Evolutionary conservation across 179 eudicot species (phyloP).

Genomic region (Nepenthes alata): DNA sequence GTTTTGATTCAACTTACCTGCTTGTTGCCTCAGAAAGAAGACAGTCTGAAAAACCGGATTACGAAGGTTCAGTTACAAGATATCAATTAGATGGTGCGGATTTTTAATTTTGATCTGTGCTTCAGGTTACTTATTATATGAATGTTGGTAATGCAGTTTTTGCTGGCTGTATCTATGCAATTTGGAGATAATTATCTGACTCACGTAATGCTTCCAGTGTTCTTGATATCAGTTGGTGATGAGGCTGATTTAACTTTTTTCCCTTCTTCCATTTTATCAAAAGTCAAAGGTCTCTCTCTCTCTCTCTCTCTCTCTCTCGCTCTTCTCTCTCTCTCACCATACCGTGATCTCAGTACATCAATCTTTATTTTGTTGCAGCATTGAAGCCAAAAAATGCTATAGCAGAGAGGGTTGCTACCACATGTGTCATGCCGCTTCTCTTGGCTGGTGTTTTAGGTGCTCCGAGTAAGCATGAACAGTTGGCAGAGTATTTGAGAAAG

Average conservation of each 20-base stretch:
- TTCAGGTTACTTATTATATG: constrained; percentile 1
- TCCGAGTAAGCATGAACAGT: constrained; percentile 56
- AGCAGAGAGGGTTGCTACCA: constrained; percentile 65
- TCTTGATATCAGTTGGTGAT: constrained; percentile 77
- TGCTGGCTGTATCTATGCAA: constrained; percentile 55
- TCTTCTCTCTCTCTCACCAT: no score
- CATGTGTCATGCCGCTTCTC: constrained; percentile 74
- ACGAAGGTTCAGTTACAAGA: constrained; percentile 40
- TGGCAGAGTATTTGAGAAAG: constrained; percentile 62
- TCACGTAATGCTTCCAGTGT: constrained; percentile 74
- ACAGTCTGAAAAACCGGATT: constrained; percentile 54
- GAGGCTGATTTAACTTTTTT: constrained; percentile 53
- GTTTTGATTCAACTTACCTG: constrained; percentile 64
- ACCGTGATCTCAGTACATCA: not conserved
- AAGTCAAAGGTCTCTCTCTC: constrained; percentile 43
- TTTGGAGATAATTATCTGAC: constrained; percentile 77
- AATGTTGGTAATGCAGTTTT: constrained; percentile 45
- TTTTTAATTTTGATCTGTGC: constrained; percentile 1
- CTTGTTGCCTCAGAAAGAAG: constrained; percentile 87
- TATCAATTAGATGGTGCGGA: constrained; percentile 1
- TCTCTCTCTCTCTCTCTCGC: not conserved
- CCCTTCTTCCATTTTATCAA: constrained; percentile 46
- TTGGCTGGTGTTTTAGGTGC: constrained; percentile 83
- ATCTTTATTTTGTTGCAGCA: constrained; percentile 26
- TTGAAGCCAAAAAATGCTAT: constrained; percentile 53